These are phyloP conservation scores for Entrophospora sp. DNA, from an alignment of 192 early-diverging fungal genomes.

Conservation along the genomic window DNA sequence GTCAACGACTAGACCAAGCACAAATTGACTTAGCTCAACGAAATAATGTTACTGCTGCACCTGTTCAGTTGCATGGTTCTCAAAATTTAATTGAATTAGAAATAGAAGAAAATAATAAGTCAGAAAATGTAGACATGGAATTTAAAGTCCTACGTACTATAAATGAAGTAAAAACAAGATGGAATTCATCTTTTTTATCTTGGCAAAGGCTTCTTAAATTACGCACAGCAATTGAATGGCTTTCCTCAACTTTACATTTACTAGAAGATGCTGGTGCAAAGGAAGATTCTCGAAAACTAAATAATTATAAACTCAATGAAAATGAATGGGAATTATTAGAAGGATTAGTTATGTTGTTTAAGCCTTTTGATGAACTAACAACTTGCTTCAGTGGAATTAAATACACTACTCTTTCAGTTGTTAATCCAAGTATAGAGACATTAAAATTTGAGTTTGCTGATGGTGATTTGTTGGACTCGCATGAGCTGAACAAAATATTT, in stretches of 20 bases:
- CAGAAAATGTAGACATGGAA: neutral
- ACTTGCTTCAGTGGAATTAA: neutral
- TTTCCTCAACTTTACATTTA: neutral
- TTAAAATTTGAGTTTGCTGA: neutral
- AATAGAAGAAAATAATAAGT: neutral
- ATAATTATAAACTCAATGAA: neutral
- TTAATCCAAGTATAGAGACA: neutral
- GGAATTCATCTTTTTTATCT: neutral
- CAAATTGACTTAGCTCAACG: neutral
- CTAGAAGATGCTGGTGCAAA: neutral
- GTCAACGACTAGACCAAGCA: neutral
- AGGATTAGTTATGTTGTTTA: neutral
- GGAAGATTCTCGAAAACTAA: neutral
- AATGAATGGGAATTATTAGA: neutral
- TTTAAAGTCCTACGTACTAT: neutral
- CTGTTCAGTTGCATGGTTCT: neutral
- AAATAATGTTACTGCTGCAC: neutral
- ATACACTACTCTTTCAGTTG: neutral
- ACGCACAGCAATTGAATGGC: neutral
- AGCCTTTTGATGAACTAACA: constrained; percentile 1
- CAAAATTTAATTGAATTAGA: neutral
- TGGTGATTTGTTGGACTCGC: neutral
- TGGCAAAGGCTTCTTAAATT: neutral
- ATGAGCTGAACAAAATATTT: neutral
- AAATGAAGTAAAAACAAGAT: neutral